Evolutionary conservation across 1,284 basidiomycete species (phyloP), one percentile per base, ranked within the genome.

Genomic region (Cutaneotrichosporon mucoides): DNA sequence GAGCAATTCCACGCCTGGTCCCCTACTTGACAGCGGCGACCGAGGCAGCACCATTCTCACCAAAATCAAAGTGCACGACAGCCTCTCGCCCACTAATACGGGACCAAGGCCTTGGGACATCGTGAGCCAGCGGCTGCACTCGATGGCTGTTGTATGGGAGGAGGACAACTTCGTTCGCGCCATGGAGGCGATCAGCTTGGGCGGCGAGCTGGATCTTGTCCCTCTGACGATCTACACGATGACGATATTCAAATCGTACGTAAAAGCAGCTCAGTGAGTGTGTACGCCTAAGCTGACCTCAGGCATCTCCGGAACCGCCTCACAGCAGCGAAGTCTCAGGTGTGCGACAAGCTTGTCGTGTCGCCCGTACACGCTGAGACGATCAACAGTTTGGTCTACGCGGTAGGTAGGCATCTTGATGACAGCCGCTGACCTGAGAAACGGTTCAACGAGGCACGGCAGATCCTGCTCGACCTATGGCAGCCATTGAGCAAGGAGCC

Each of bases 301-400:
- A 74, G 69, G 5, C 64, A 69, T 42, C 86, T 92, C 12, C 83
- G 89, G 46, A 85, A 87, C 59, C 83, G 86, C 70, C 82, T 92
- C 81, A 89, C 88, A n/a, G 87, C 89, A 1, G 66, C 82, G 54
- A 88, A 89, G 4, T n/a, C n/a, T n/a, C 84, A 83, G 9, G 82
- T 84, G 15, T 89, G 92, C 62, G 91, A 94, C 73, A 83, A 91
- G 67, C 75, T 93, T 61, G 91, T 92, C 68, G 90, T 94, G 1
- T 91, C 91, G 3, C 91, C 91, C 7, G 91, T 90, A 74, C 86
- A 93, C 82, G 90, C 90, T 24, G 89, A 92, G 76, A 88, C 89
- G 6, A 92, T 94, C 71, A 93, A 88, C 74, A 89, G 86, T 69
- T 89, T 90, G 3, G 90, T 93, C 0, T 75, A 77, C 53, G 64